Conservation (phyloP, 768 basidiomycete species). For the Tubosaeta sp. region DNA sequence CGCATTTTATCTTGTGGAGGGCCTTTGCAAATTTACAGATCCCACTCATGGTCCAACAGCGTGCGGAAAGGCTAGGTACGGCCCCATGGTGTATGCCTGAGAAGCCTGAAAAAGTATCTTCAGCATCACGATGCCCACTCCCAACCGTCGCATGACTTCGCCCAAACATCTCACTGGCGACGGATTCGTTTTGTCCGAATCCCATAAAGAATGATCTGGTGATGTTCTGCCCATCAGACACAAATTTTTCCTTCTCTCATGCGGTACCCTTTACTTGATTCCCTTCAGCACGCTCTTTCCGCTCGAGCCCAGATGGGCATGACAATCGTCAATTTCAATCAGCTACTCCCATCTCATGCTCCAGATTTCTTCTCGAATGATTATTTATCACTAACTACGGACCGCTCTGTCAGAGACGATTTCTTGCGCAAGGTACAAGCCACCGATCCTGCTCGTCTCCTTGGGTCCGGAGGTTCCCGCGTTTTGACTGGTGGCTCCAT, state of each 20-base stretch:
- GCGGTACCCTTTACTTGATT: slow-evolving; percentile 7
- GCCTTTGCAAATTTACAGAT: too few species aligned
- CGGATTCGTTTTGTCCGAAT: too few species aligned
- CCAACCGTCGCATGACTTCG: too few species aligned
- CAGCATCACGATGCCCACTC: too few species aligned
- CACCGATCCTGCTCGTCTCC: slow-evolving; percentile 18
- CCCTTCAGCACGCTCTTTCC: slow-evolving; percentile 14
- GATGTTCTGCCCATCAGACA: background rate
- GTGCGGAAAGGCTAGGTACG: too few species aligned
- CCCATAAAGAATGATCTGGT: background rate
- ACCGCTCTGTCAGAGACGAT: slow-evolving; percentile 26
- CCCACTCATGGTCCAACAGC: too few species aligned
- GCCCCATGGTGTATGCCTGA: too few species aligned
- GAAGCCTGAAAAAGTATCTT: too few species aligned
- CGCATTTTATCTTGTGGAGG: too few species aligned
- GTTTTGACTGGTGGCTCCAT: slow-evolving; percentile 38
- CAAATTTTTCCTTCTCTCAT: background rate
- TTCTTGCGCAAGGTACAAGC: slow-evolving; percentile 32
- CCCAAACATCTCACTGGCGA: too few species aligned
- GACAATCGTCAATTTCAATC: slow-evolving; percentile 10
- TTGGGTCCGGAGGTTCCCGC: slow-evolving; percentile 50
- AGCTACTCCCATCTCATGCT: slow-evolving; percentile 20
- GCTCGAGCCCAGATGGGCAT: slow-evolving; percentile 6
- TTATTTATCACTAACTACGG: slow-evolving; percentile 44
- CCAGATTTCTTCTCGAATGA: slow-evolving; percentile 34